phyloP scores from a whole-genome alignment of 257 asterid genomes.

The Mentha longifolia region DNA sequence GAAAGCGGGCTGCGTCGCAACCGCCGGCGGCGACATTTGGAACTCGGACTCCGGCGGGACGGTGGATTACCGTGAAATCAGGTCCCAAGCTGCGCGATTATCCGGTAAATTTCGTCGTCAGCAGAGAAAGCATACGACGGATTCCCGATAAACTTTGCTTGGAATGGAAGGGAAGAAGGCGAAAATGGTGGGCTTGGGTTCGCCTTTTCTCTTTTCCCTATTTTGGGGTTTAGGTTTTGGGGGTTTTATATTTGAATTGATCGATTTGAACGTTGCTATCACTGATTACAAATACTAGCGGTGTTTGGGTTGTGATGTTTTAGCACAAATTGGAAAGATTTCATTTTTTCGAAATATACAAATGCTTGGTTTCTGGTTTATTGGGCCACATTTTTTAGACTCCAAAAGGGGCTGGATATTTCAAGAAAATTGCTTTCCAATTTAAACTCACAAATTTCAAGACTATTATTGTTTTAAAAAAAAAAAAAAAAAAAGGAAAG shows the following conservation, averaged over 20 bases:
- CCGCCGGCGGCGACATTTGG: conserved; percentile 45
- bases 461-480: too few relatives aligned
- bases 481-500: too few relatives aligned
- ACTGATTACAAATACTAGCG: background rate
- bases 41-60: conserved; percentile 30
- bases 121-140: background rate
- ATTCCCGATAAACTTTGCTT: conserved; percentile 18
- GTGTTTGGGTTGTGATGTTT: conserved; percentile 23
- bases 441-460: too few relatives aligned
- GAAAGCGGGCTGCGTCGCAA: conserved; percentile 29
- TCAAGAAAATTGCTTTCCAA: too few relatives aligned
- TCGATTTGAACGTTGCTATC: conserved; percentile 35
- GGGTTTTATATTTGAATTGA: conserved; percentile 36
- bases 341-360: too few relatives aligned
- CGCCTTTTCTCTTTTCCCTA: background rate
- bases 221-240: conserved; percentile 38
- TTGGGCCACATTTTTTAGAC: too few relatives aligned
- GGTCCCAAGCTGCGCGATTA: conserved; percentile 19
- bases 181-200: conserved; percentile 6
- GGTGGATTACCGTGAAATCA: conserved; percentile 27
- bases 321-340: too few relatives aligned
- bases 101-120: conserved; percentile 6
- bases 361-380: too few relatives aligned
- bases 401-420: too few relatives aligned
- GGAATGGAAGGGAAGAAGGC: conserved; percentile 27